Evolutionary conservation across 805 yeast species (phyloP), one percentile per base, ranked within the genome.

Genomic region (Candida nonsorbophila): DNA sequence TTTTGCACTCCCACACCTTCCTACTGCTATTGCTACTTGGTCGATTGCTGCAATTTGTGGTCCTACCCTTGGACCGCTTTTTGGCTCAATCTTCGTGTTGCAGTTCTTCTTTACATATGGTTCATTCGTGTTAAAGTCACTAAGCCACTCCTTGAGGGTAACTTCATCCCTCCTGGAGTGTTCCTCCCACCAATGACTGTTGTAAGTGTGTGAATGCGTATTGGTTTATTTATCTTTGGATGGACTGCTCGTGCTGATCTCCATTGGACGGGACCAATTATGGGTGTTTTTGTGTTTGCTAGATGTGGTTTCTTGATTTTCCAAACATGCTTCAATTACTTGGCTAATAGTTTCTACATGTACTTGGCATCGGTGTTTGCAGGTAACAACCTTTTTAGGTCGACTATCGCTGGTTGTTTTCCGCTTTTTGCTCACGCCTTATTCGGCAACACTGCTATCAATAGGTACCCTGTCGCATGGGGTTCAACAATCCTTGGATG

Each of bases 381-480:
- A 4, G 72, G 76, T 22, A 75, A 74, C 42, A 70, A 60, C 21
- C 51, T 76, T 15, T 61, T 65, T 35, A 66, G 83, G 31, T 58
- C 37, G 5, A 52, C 53, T 3, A 64, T 69, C 40, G 83, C 79
- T 1, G 73, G 75, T 37, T 72, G 68, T 3, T 77, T 77, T 60
- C 83, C 84, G 22, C 59, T 82, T 29, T 79, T 82, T 50, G 81
- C 83, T 5, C 46, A 62, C 21, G 71, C 73, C 19, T 66, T 82
- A 73, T 82, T 69, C 47, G 53, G 60, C 31, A 68, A 72, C 40
- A 54, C 73, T 31, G 68, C 67, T 6, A 64, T 67, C 26, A 53
- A 62, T 2, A 64, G 59, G 22, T 77, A 57, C 44, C 81, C 82
- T 2, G 74, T 72, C n/a, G 80, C 63, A 3, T 77, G 79, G 79